Base-by-base conservation (phyloP, 108 stramenopile genomes). In the Pseudonitzschia multiseries region DNA sequence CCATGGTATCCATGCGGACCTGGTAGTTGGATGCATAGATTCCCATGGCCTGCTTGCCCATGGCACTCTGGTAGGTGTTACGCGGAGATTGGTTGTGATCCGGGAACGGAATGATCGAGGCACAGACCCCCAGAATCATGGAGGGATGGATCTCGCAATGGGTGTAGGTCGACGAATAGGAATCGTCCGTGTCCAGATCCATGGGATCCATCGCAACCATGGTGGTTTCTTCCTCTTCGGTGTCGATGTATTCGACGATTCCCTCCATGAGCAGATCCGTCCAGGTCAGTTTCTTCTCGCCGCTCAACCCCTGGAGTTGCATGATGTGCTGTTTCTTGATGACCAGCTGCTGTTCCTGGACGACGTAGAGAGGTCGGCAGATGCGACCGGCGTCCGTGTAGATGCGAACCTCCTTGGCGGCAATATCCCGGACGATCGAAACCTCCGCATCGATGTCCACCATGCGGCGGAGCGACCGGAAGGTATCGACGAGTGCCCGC, bases 81-180 rank as follows among this genome's bases (percentile, higher is more conserved):
- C 99, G 95, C 22, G 99, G 99, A 78, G 89, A 92, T 84, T 99
- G 99, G 82, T 99, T 99, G 90, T 99, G 98, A 84, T 99, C 97
- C 5, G 99, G 98, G 83, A 99, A 99, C 20, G 99, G 99, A 78
- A 99, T 98, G 74, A 99, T 96, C 44, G 93, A 95, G 28, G 97
- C 94, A 76, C 91, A 94, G 44, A 95, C 89, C 20, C 94, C 93
- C 59, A 99, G 82, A 69, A 99, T 98, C 97, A 98, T 99, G 48
- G 92, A 89, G 12, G 99, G 99, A 76, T 99, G 97, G 73, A 99
- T 98, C 87, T 99, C 99, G 75, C 97, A 98, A 81, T 99, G 99
- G 10, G 99, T 99, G 70, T 99, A 99, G 9, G 98, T 98, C 57
- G 90, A 86, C 20, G 94, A 95, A 76, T 98, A 97, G 5, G 92